A percentile compares a stretch with the other conserved stretches of the same genome.
phyloP scores from a whole-genome alignment of 371 early-diverging fungal genomes.

The Cladochytrium tenue region DNA sequence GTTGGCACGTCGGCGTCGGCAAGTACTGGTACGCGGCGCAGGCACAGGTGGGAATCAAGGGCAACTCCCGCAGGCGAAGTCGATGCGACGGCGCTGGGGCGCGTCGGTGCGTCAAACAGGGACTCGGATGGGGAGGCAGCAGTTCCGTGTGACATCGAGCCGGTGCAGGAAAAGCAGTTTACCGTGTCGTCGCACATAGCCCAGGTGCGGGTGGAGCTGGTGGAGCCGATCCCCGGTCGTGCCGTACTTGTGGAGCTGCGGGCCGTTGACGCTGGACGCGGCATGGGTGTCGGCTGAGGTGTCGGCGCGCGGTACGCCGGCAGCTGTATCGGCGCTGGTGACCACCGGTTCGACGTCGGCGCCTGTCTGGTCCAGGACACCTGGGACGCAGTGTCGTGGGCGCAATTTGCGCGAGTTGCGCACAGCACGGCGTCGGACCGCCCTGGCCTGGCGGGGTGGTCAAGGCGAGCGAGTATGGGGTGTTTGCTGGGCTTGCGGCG shows the following conservation, averaged over 20 bases:
- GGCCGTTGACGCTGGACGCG: not conserved
- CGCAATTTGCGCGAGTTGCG: no score
- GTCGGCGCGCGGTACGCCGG: not conserved
- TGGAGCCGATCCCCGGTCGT: not conserved
- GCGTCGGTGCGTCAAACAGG: not conserved
- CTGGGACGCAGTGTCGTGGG: not conserved
- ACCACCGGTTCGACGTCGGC: not conserved
- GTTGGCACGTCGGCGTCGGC: not conserved
- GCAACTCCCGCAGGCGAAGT: not conserved
- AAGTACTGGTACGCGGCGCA: not conserved
- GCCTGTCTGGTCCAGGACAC: not conserved
- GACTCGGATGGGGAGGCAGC: not conserved
- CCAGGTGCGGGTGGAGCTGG: not conserved
- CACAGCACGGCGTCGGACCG: no score
- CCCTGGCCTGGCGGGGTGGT: no score
- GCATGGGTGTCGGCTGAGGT: not conserved
- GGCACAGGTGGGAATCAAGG: not conserved
- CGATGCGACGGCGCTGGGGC: not conserved
- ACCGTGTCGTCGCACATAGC: not conserved
- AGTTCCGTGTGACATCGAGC: not conserved
- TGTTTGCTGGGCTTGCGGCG: no score
- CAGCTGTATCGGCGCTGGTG: not conserved
- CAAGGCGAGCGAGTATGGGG: no score
- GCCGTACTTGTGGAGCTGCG: not conserved
- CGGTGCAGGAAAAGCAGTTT: not conserved